phyloP scores from a whole-genome alignment of 2,329 filamentous ascomycete species.

The Clonostachys rosea region DNA sequence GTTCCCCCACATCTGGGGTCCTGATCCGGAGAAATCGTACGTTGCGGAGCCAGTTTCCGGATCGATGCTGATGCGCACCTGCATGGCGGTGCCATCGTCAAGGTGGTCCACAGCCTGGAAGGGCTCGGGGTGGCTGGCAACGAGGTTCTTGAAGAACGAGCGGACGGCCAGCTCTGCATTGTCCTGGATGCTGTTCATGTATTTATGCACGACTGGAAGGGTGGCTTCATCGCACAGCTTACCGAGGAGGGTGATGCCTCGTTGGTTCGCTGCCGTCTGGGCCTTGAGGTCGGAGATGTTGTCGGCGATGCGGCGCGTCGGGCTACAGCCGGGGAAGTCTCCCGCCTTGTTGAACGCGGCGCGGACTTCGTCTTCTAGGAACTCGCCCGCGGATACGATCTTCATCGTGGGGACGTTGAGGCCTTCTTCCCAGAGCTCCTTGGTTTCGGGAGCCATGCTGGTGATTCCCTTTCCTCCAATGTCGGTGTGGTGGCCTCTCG shows the following conservation, averaged over 20 bases:
- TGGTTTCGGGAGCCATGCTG: slow-evolving; percentile 33
- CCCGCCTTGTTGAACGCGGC: no score
- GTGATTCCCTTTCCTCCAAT: slow-evolving; percentile 29
- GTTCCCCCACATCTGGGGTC: slow-evolving; percentile 24
- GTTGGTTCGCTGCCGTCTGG: slow-evolving; percentile 80
- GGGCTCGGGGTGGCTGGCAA: neutral
- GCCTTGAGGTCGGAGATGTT: slow-evolving; percentile 85
- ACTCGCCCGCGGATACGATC: slow-evolving; percentile 25
- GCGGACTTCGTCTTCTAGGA: slow-evolving; percentile 18
- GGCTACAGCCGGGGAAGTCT: slow-evolving; percentile 33
- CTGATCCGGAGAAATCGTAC: slow-evolving; percentile 29
- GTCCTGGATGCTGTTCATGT: slow-evolving; percentile 78
- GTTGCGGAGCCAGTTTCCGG: slow-evolving; percentile 44
- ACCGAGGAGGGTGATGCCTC: slow-evolving; percentile 73
- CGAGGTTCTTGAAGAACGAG: slow-evolving; percentile 35
- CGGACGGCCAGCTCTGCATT: slow-evolving; percentile 76
- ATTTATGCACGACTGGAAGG: slow-evolving; percentile 66
- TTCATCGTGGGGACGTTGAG: slow-evolving; percentile 29
- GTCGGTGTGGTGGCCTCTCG: slow-evolving; percentile 30
- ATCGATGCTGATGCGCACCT: slow-evolving; percentile 70
- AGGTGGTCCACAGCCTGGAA: slow-evolving; percentile 52
- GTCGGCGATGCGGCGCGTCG: slow-evolving; percentile 66
- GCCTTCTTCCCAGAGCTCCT: slow-evolving; percentile 36
- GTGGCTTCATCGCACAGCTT: slow-evolving; percentile 75
- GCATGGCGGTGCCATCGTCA: slow-evolving; percentile 80